Conservation (phyloP, 257 asterid species). For the Plantago ovata region DNA sequence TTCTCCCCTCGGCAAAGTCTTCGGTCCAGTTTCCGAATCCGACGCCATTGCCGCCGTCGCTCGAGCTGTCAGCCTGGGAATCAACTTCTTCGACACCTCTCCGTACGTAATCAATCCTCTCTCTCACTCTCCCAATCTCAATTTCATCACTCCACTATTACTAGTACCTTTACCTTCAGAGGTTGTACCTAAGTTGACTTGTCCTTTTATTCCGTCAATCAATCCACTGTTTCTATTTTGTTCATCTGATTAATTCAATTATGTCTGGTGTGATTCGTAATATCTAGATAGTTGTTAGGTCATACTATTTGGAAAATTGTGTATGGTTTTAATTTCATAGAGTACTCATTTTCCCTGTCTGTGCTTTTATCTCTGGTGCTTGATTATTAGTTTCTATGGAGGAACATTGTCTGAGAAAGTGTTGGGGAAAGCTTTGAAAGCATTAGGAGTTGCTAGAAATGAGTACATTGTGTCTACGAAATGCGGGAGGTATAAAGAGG, state of each 20-base stretch:
- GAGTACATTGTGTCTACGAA: conserved; percentile 88
- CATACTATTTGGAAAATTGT: too few species aligned
- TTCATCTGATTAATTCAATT: neutral
- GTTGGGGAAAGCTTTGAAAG: conserved; percentile 82
- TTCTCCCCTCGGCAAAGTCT: conserved; percentile 94
- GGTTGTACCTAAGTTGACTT: neutral
- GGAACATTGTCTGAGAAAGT: conserved; percentile 81
- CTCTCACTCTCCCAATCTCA: neutral
- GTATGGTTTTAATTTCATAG: conserved; percentile 3
- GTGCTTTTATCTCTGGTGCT: conserved; percentile 12
- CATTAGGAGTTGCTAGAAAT: conserved; percentile 74
- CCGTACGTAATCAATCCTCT: conserved; percentile 42
- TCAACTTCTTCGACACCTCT: conserved; percentile 96
- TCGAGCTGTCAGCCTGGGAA: conserved; percentile 71
- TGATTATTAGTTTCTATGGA: conserved; percentile 69
- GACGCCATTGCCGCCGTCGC: conserved; percentile 81
- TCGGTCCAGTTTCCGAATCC: conserved; percentile 69
- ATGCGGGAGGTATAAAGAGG: conserved; percentile 89
- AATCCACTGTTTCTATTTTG: neutral
- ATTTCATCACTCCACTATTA: neutral
- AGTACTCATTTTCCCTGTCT: neutral
- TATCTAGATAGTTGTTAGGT: too few species aligned
- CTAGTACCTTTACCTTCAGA: neutral
- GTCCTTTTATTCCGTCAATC: conserved; percentile 9
- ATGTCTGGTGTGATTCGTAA: neutral